A percentile compares a stretch with the other conserved stretches of the same genome.
Evolutionary conservation across 2,329 filamentous ascomycete species (phyloP).

Genomic region (Keithomyces neogunnii): DNA sequence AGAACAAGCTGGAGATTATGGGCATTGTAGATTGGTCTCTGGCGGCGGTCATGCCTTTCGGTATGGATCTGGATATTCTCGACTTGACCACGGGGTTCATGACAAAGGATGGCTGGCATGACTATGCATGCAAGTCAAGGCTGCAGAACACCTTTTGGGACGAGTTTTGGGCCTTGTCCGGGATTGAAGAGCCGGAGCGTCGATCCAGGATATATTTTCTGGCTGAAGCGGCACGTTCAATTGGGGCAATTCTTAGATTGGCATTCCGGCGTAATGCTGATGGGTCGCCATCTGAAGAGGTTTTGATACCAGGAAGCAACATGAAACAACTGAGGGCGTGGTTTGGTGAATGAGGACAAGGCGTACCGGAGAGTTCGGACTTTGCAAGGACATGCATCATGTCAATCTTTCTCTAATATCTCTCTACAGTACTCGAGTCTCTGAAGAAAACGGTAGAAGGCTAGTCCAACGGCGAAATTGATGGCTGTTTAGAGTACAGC

Average conservation of each 20-base stretch:
- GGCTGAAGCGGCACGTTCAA: conserved; percentile 14
- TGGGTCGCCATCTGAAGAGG: conserved; percentile 14
- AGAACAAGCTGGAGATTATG: conserved; percentile 11
- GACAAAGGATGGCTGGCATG: conserved; percentile 17
- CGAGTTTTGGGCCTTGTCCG: conserved; percentile 18
- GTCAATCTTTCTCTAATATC: too few species aligned
- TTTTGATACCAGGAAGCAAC: conserved; percentile 7
- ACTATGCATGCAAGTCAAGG: conserved; percentile 15
- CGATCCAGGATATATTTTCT: conserved; percentile 9
- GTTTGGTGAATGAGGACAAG: conserved; percentile 1
- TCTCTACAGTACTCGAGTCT: too few species aligned
- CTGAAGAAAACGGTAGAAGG: too few species aligned
- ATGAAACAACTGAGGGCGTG: conserved; percentile 12
- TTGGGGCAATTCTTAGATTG: conserved; percentile 18
- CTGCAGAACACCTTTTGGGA: conserved; percentile 17
- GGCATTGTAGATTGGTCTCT: conserved; percentile 23
- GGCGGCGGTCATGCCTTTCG: conserved; percentile 15
- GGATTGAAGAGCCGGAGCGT: conserved; percentile 12
- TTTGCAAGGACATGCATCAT: too few species aligned
- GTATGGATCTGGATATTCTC: conserved; percentile 10
- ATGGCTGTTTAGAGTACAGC: too few species aligned
- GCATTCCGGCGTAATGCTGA: conserved; percentile 17
- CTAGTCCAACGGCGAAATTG: too few species aligned
- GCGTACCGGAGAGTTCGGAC: too few species aligned
- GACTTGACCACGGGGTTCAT: conserved; percentile 16